Conservation (phyloP, 1,284 basidiomycete species). For the Puccinia horiana region DNA sequence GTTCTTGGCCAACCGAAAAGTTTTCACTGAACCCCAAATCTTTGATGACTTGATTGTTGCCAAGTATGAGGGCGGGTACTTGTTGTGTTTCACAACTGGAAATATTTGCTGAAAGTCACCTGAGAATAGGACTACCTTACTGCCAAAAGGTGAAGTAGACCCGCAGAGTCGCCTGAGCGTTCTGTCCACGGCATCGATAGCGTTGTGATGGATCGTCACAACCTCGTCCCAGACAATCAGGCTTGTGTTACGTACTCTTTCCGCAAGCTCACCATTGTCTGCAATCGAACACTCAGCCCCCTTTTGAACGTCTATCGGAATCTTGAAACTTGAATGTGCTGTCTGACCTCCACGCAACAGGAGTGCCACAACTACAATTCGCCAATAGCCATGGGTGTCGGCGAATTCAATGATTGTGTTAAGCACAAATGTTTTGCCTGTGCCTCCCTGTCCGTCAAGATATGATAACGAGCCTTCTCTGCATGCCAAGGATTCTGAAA, state of each 20-base stretch:
- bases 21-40: neutral
- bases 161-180: neutral
- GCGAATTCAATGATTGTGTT: no score
- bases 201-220: neutral
- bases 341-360: conserved; percentile 59
- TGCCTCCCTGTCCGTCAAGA: no score
- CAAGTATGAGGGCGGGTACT: neutral
- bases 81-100: neutral
- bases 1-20: neutral
- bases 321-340: neutral
- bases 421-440: no score
- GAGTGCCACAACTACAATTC: conserved; percentile 62
- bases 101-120: conserved; percentile 29
- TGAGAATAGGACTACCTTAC: neutral
- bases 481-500: no score
- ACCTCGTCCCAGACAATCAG: conserved; percentile 20
- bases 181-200: neutral
- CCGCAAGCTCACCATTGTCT: no score
- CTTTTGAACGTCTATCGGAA: neutral
- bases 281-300: neutral
- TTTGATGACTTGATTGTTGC: neutral
- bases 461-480: no score
- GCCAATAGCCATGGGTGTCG: no score
- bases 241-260: no score
- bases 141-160: conserved; percentile 7